phyloP scores from a whole-genome alignment of 2,329 filamentous ascomycete genomes.

The Laburnicola sp. region DNA sequence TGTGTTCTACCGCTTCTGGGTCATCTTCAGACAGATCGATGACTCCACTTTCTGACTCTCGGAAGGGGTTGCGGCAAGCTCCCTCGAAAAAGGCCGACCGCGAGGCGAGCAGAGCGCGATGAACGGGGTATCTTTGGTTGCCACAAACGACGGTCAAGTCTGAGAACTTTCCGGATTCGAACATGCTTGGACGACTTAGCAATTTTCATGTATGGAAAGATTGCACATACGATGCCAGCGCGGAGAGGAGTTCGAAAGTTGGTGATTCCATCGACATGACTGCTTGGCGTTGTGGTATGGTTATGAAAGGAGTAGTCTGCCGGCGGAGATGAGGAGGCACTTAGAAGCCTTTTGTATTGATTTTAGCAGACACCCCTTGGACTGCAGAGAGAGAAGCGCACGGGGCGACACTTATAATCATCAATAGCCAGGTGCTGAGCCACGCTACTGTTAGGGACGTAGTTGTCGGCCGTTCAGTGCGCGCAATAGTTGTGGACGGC shows the following conservation, averaged over 20 bases:
- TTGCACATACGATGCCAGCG: conserved; percentile 51
- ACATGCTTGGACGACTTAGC: conserved; percentile 43
- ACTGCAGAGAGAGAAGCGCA: conserved; percentile 3
- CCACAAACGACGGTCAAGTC: conserved; percentile 55
- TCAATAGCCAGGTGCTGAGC: background rate
- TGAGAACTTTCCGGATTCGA: conserved; percentile 49
- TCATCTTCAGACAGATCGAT: conserved; percentile 48
- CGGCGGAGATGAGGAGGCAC: background rate
- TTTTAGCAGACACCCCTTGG: background rate
- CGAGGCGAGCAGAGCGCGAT: conserved; percentile 54
- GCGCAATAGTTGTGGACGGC: background rate
- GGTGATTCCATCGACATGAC: conserved; percentile 41
- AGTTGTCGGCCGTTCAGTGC: conserved; percentile 7
- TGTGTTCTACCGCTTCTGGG: conserved; percentile 46
- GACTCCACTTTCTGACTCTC: conserved; percentile 41
- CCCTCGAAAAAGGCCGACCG: conserved; percentile 53
- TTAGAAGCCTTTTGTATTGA: background rate
- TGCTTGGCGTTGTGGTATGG: conserved; percentile 12
- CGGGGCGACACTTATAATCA: conserved; percentile 7
- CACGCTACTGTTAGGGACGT: conserved; percentile 4
- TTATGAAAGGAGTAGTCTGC: background rate
- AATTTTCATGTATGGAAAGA: conserved; percentile 6
- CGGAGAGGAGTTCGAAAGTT: conserved; percentile 51
- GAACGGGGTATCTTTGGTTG: conserved; percentile 51
- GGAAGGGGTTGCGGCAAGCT: conserved; percentile 44